These are phyloP conservation scores for Taiwanofungus camphoratus DNA, from an alignment of 1,284 basidiomycete genomes.

Conservation along the genomic window DNA sequence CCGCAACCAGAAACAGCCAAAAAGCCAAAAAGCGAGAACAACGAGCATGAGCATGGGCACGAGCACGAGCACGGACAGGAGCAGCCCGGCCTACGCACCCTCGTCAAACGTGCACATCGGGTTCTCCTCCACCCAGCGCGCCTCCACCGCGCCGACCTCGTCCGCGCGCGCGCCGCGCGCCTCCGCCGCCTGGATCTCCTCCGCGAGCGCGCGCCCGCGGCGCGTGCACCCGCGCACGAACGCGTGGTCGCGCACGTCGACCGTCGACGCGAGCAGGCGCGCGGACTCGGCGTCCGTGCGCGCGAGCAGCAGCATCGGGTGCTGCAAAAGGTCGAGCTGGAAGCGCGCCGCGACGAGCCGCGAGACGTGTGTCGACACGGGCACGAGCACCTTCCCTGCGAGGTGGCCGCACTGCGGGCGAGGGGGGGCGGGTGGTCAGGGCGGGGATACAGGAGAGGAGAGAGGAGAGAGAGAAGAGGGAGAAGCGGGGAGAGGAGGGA, in stretches of 20 bases:
- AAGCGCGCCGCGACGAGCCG: constrained; percentile 81
- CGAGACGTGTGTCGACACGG: constrained; percentile 80
- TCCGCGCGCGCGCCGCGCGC: constrained; percentile 58
- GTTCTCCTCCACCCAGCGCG: constrained; percentile 71
- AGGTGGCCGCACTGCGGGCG: constrained; percentile 74
- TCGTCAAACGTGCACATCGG: constrained; percentile 80
- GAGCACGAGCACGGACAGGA: constrained; percentile 1
- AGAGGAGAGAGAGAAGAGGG: not conserved
- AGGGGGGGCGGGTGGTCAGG: constrained; percentile 2
- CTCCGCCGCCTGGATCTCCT: constrained; percentile 74
- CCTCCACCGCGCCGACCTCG: constrained; percentile 75
- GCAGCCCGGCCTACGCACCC: constrained; percentile 40
- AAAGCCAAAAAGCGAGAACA: no score
- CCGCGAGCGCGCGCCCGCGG: constrained; percentile 55
- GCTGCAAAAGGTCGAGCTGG: constrained; percentile 84
- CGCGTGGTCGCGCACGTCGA: constrained; percentile 72
- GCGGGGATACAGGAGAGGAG: no score
- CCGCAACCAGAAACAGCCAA: no score
- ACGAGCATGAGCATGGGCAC: not conserved
- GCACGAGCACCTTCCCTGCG: constrained; percentile 91
- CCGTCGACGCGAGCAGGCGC: constrained; percentile 78
- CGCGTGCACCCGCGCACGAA: constrained; percentile 75
- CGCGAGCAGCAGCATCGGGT: constrained; percentile 85
- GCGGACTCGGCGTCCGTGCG: constrained; percentile 92
- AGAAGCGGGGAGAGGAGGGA: not conserved